Base-by-base conservation (phyloP, 2,329 filamentous ascomycete genomes). In the Clarireedia homoeocarpa region DNA sequence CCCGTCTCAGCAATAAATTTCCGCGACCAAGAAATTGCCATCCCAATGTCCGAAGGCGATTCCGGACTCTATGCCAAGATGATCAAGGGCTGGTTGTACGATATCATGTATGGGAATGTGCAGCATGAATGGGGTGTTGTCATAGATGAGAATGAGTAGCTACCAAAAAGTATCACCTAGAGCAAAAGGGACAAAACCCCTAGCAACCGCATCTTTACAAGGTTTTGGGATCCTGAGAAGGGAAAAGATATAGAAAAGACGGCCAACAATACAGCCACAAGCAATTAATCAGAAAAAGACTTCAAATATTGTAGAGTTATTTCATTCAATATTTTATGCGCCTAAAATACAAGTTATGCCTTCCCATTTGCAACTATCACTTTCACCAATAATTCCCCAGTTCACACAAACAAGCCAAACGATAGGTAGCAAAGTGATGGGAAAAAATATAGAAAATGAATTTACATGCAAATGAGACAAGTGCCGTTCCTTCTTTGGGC, bases 31-130 rank as follows among this genome's bases (percentile, higher is more conserved):
- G 80, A 88, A 59, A 74, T 89, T 58, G 69, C 76, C 58, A 79
- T 89, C 56, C 77, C 82, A 51, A 81, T 85, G 74, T 80, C 74
- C 55, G 71, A 77, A 59, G 77, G 76, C 44, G 68, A 74, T 47
- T 73, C 72, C 52, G 83, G 80, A 44, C 66, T 74, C 47, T 77
- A 83, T 67, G 83, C 83, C 24, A 65, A 71, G 63, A 74, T 75
- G 69, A 71, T 90, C 68, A 89, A 88, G 77, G 72, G 73, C 42
- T 85, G 80, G 80, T 72, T 90, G 60, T 75, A 77, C 63, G 83
- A 85, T 63, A 88, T 90, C 71, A 89, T 88, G 82, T 90, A 86
- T 69, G 87, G 87, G 24, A 79, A 79, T 55, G 81, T 79, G 65
- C 67, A 84, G 57, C 85, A 90, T 69, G 73, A 80, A 49, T 91